Conservation (phyloP, 2,329 filamentous ascomycete species). For the Alternaria arborescens region DNA sequence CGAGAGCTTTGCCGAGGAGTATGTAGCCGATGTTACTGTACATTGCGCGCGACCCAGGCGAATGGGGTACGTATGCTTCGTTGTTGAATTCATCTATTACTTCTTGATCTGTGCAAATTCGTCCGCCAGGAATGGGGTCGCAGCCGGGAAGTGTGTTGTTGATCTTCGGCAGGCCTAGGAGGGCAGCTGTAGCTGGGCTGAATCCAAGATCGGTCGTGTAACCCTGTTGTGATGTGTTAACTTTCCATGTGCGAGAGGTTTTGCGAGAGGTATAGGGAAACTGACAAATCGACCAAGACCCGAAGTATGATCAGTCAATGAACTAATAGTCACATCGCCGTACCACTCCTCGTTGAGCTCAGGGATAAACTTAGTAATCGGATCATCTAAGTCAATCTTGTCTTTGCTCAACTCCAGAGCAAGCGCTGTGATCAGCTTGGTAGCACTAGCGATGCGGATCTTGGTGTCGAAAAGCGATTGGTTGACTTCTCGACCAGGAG, state of each 20-base stretch:
- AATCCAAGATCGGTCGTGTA: constrained; percentile 34
- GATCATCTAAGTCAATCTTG: constrained; percentile 32
- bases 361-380: constrained; percentile 36
- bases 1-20: constrained; percentile 36
- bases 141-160: constrained; percentile 34
- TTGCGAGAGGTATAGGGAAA: not conserved
- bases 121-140: constrained; percentile 32
- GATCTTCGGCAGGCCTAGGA: constrained; percentile 28
- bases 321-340: constrained; percentile 30
- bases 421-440: constrained; percentile 39
- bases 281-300: constrained; percentile 33
- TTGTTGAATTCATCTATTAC: constrained; percentile 36
- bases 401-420: constrained; percentile 30
- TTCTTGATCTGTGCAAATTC: constrained; percentile 27
- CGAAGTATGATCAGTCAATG: constrained; percentile 34
- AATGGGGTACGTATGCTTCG: constrained; percentile 25
- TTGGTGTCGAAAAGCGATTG: constrained; percentile 27
- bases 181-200: constrained; percentile 14
- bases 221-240: constrained; percentile 16
- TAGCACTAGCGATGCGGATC: constrained; percentile 35
- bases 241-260: not conserved
- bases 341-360: constrained; percentile 27
- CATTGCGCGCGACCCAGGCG: constrained; percentile 24
- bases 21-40: constrained; percentile 39
- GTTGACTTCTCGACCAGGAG: constrained; percentile 21